phyloP scores from a whole-genome alignment of 768 basidiomycete species.

The Mycena capillaripes region DNA sequence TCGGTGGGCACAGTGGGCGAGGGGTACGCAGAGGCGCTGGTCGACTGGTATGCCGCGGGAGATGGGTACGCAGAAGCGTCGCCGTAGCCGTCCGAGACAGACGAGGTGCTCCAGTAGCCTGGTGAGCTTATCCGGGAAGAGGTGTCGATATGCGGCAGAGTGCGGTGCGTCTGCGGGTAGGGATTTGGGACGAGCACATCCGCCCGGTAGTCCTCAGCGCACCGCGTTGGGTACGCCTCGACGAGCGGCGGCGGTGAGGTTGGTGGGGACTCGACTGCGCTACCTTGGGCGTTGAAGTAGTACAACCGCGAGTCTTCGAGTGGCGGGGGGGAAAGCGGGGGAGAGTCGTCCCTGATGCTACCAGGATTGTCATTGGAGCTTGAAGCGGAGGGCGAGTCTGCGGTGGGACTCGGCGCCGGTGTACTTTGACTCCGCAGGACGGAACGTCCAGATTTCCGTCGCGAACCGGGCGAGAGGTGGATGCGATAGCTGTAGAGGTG shows the following conservation, averaged over 20 bases:
- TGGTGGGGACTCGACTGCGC: neutral
- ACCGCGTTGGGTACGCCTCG: constrained; percentile 6
- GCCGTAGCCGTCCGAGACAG: neutral
- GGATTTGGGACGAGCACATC: neutral
- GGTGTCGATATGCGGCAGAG: constrained; percentile 20
- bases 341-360: constrained; percentile 1
- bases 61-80: neutral
- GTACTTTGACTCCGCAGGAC: constrained; percentile 22
- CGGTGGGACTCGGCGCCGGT: neutral
- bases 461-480: constrained; percentile 28
- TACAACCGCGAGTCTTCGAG: constrained; percentile 29
- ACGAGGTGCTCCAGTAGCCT: neutral
- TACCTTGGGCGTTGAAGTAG: neutral
- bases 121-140: neutral
- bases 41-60: too few relatives aligned
- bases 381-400: neutral
- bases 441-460: constrained; percentile 21
- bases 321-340: constrained; percentile 18
- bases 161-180: constrained; percentile 3
- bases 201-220: too few relatives aligned
- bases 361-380: neutral
- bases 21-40: constrained; percentile 6
- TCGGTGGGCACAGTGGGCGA: neutral
- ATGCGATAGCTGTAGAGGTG: constrained; percentile 25
- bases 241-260: constrained; percentile 21